Evolutionary conservation across 345 rosid genomes (phyloP), one percentile per base, ranked within the genome.

Genomic region (Populus pruinosa): DNA sequence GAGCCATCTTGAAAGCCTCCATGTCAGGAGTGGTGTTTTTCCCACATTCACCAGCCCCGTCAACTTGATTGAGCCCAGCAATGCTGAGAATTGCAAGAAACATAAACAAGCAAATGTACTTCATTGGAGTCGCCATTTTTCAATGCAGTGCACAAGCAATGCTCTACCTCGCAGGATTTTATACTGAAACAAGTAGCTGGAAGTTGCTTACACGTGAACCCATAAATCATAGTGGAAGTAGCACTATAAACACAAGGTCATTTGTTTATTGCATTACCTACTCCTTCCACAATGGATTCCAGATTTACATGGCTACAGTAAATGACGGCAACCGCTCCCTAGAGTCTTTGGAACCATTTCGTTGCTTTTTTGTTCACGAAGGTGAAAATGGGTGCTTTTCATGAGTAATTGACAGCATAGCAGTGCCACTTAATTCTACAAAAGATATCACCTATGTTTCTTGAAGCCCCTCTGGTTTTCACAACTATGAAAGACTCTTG

Each of bases 41-140:
- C 71, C 96, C 91, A 33, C 99, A 96, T 77, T 92, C 97, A 72
- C 97, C 97, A 5, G 91, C 94, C 49, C 94, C 94, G 73, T 88
- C 56, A 35, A 86, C 97, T 21, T 69, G 49, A 77, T 53, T 49
- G 63, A 86, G 78, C 79, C 76, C 83, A 17, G 80, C 66, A 75
- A 84, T 67, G 79, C 86, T 78, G 11, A 89, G 74, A 79, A 83
- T 31, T 29, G 83, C 73, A 73, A 91, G 27, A 72, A 93, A 39
- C 76, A 84, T 35, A 47, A 87, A 70, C 81, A 82, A 41, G 75
- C 85, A 88, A 74, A 85, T 36, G 41, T 20, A 75, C 69, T 86
- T 93, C 84, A 78, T 71, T 16, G 85, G 78, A 59, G 73, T 73
- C 70, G 75, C 81, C 94, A 88, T 91, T 84, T 53, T 35, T 66